phyloP scores from a whole-genome alignment of 2,329 filamentous ascomycete genomes.

The Fusarium euwallaceae region DNA sequence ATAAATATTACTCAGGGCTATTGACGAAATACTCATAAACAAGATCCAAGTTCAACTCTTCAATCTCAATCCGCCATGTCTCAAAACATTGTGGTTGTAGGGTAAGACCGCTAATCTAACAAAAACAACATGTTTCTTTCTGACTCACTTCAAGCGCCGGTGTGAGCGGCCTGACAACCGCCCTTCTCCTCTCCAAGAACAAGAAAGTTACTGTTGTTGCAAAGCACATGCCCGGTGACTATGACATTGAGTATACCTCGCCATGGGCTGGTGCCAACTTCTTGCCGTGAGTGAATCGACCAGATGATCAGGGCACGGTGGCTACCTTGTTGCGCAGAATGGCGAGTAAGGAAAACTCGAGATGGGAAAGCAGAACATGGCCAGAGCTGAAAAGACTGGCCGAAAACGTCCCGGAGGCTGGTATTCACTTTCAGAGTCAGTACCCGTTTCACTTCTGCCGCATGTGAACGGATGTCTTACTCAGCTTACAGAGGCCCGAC shows the following conservation, averaged over 20 bases:
- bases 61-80: background rate
- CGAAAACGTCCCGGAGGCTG: background rate
- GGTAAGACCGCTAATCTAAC: background rate
- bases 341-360: background rate
- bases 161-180: slow-evolving; percentile 63
- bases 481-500: background rate
- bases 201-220: background rate
- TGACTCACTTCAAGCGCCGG: slow-evolving; percentile 54
- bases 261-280: slow-evolving; percentile 57
- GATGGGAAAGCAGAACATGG: background rate
- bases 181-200: slow-evolving; percentile 45
- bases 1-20: background rate
- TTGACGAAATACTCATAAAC: background rate
- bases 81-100: background rate
- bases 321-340: background rate
- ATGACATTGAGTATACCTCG: slow-evolving; percentile 10
- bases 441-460: background rate
- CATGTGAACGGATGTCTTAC: background rate
- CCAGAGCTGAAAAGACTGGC: background rate
- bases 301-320: background rate
- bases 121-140: background rate
- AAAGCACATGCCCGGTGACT: slow-evolving; percentile 16
- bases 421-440: background rate
- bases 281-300: slow-evolving; percentile 63
- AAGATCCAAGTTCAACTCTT: background rate